These are phyloP conservation scores for Fusarium duplospermum DNA, from an alignment of 2,329 filamentous ascomycete genomes.

Conservation along the genomic window DNA sequence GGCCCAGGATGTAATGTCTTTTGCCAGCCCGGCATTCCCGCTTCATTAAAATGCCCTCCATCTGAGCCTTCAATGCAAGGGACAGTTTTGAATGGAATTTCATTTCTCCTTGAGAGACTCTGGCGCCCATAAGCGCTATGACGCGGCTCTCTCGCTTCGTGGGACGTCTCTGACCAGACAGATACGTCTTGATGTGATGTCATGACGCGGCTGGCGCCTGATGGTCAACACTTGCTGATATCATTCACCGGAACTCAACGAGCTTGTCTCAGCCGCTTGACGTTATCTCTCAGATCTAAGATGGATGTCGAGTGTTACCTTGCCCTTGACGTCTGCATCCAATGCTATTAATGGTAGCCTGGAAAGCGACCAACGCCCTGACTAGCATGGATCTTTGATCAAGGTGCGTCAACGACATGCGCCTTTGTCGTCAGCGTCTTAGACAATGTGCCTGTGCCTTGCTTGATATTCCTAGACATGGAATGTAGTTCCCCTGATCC, in stretches of 20 bases:
- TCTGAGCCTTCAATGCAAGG: constrained; percentile 1
- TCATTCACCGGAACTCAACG: constrained; percentile 4
- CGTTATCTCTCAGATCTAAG: constrained; percentile 15
- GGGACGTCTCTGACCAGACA: not conserved
- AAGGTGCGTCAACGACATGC: not conserved
- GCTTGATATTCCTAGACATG: not conserved
- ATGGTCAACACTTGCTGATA: constrained; percentile 15
- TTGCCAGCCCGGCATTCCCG: constrained; percentile 4
- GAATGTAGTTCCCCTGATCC: not conserved
- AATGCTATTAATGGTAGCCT: constrained; percentile 12
- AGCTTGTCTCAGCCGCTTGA: constrained; percentile 17
- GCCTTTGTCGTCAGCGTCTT: not conserved
- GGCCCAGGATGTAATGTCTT: constrained; percentile 9
- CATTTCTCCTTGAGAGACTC: not conserved
- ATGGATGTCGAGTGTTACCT: constrained; percentile 12
- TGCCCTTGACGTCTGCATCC: constrained; percentile 6
- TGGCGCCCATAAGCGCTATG: constrained; percentile 17
- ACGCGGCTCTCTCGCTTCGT: constrained; percentile 2
- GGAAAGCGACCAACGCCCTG: not conserved
- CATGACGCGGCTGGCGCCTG: constrained; percentile 25
- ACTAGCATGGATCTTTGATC: constrained; percentile 3
- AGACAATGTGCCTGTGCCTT: not conserved
- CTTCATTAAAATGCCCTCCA: not conserved
- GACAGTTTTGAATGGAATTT: not conserved
- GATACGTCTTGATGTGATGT: constrained; percentile 1